phyloP scores from a whole-genome alignment of 2,329 filamentous ascomycete genomes.

The Hypoxylon sp. region DNA sequence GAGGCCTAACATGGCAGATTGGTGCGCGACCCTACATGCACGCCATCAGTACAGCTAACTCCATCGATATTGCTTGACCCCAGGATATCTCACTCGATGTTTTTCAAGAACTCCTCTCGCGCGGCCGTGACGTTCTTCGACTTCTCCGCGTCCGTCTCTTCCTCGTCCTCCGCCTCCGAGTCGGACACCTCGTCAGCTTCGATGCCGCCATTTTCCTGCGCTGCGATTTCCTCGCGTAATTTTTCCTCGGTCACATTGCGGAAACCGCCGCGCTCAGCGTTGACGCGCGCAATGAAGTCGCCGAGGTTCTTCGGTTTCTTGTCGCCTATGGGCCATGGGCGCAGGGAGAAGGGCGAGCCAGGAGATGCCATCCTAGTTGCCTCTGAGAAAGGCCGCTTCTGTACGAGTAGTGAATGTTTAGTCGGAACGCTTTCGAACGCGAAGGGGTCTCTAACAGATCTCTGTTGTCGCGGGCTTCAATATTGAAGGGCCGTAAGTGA shows the following conservation, averaged over 20 bases:
- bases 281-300: conserved; percentile 83
- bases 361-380: conserved; percentile 41
- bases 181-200: conserved; percentile 59
- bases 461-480: neutral
- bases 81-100: conserved; percentile 64
- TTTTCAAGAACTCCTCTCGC: conserved; percentile 68
- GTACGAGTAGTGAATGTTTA: neutral
- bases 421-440: neutral
- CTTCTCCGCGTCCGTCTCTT: conserved; percentile 58
- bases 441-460: neutral
- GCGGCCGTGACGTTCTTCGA: conserved; percentile 58
- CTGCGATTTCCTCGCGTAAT: conserved; percentile 75
- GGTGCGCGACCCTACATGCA: conserved; percentile 61
- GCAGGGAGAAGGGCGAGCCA: conserved; percentile 66
- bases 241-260: conserved; percentile 80
- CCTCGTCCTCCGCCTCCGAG: conserved; percentile 60
- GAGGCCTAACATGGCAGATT: conserved; percentile 76
- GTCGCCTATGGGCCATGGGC: conserved; percentile 71
- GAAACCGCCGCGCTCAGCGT: conserved; percentile 83
- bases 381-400: neutral
- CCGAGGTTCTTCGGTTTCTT: conserved; percentile 72
- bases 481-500: neutral
- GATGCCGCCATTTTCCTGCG: conserved; percentile 56
- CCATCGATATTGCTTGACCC: conserved; percentile 17
- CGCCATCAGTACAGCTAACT: conserved; percentile 29